Percentiles rank a stretch among this genome's conserved stretches.
Evolutionary conservation across 495 filamentous ascomycete species (phyloP).

Genomic region (Stereocaulon alpinum): DNA sequence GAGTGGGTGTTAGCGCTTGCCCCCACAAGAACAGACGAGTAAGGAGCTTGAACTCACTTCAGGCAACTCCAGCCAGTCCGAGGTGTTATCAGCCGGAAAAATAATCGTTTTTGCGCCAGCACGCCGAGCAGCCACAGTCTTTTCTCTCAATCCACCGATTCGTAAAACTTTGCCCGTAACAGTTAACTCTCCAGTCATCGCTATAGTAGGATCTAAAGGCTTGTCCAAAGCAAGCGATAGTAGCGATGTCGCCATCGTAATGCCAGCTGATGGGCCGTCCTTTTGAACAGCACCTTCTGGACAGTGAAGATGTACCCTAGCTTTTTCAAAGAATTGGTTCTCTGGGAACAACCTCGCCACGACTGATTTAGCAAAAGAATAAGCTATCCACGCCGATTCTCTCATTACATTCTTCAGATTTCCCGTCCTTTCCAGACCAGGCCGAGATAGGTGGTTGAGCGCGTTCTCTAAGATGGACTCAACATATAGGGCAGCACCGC

Average conservation of each 20-base stretch:
- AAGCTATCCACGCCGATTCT: constrained; percentile 87
- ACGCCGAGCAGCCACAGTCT: constrained; percentile 93
- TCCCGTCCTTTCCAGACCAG: constrained; percentile 80
- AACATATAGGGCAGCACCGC: constrained; percentile 91
- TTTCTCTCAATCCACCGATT: constrained; percentile 93
- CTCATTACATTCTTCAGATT: constrained; percentile 98
- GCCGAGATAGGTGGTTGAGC: constrained; percentile 57
- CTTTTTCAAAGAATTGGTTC: constrained; percentile 94
- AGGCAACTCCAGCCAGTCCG: constrained; percentile 95
- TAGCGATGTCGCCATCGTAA: constrained; percentile 93
- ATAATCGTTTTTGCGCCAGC: constrained; percentile 92
- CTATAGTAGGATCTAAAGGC: constrained; percentile 72
- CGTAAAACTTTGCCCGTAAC: constrained; percentile 94
- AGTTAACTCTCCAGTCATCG: constrained; percentile 98
- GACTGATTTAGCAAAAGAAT: constrained; percentile 86
- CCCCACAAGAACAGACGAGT: neutral
- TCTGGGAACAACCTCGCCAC: constrained; percentile 75
- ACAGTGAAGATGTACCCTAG: constrained; percentile 89
- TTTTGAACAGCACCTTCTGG: constrained; percentile 96
- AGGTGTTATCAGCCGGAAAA: constrained; percentile 89
- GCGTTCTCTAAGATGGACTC: constrained; percentile 89
- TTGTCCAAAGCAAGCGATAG: constrained; percentile 72
- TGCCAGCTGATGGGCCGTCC: constrained; percentile 88
- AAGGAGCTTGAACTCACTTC: constrained; percentile 53
- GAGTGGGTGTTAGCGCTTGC: constrained; percentile 28